phyloP scores from a whole-genome alignment of 176 grass and related monocot species.

The Cenchrus purpureus region DNA sequence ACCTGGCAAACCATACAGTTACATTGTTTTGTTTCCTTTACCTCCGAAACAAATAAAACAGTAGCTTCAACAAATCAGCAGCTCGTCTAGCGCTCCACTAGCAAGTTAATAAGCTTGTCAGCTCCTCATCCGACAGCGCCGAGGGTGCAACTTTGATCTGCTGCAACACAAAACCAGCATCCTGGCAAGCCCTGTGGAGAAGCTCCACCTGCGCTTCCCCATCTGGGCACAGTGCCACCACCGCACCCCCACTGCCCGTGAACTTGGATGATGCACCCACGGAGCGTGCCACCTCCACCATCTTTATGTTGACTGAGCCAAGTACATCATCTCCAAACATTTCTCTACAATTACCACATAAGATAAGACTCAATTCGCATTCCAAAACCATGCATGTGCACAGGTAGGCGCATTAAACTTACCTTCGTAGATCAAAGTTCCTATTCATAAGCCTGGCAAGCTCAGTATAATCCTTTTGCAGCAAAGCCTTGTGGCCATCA shows the following conservation, averaged over 20 bases:
- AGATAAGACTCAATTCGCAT: background rate
- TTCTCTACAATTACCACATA: conserved; percentile 48
- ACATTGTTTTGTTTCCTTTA: no score
- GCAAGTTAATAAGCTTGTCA: conserved; percentile 23
- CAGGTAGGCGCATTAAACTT: background rate
- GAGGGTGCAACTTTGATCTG: conserved; percentile 51
- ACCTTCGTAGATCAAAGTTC: conserved; percentile 81
- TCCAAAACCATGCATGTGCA: background rate
- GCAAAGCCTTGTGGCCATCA: conserved; percentile 54
- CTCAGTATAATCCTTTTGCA: conserved; percentile 56
- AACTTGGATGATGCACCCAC: conserved; percentile 71
- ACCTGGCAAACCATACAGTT: no score
- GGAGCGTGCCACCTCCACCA: conserved; percentile 75
- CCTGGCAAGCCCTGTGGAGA: conserved; percentile 49
- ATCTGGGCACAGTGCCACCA: conserved; percentile 63
- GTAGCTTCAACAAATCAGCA: no score
- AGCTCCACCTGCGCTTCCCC: conserved; percentile 39
- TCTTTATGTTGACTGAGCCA: conserved; percentile 74
- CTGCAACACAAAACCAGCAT: conserved; percentile 60
- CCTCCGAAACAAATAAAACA: no score
- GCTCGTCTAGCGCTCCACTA: background rate
- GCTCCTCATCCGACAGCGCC: conserved; percentile 48
- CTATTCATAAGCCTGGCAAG: conserved; percentile 64
- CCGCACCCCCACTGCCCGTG: conserved; percentile 76
- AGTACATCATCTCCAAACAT: conserved; percentile 87